phyloP scores from a whole-genome alignment of 2,329 filamentous ascomycete species.

The Trichoderma asperellum region DNA sequence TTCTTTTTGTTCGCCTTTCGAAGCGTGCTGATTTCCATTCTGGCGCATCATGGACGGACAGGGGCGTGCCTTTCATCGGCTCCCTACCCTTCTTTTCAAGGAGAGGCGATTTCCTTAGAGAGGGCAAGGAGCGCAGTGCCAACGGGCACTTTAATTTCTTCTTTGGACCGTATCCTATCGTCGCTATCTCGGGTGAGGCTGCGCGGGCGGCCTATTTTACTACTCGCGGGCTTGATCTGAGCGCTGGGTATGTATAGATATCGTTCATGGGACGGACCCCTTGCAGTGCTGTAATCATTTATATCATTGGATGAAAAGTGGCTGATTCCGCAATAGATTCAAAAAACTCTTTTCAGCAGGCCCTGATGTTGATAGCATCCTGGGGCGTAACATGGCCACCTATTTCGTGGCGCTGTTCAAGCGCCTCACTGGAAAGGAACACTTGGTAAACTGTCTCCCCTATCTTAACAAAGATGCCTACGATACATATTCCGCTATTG shows the following conservation, averaged over 20 bases:
- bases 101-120: constrained; percentile 49
- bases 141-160: constrained; percentile 55
- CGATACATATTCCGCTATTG: not conserved
- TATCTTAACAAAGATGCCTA: constrained; percentile 49
- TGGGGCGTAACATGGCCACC: constrained; percentile 33
- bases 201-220: constrained; percentile 51
- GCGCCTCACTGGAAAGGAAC: constrained; percentile 45
- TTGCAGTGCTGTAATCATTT: not conserved
- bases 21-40: constrained; percentile 34
- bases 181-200: constrained; percentile 50
- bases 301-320: not conserved
- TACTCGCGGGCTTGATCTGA: constrained; percentile 48
- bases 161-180: constrained; percentile 49
- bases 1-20: constrained; percentile 20
- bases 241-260: constrained; percentile 44
- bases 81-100: constrained; percentile 51
- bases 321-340: constrained; percentile 33
- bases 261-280: not conserved
- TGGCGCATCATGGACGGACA: constrained; percentile 35
- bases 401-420: constrained; percentile 40
- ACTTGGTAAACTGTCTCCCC: constrained; percentile 45
- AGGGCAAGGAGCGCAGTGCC: constrained; percentile 38
- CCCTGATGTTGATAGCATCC: constrained; percentile 34
- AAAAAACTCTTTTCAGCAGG: constrained; percentile 39
- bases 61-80: constrained; percentile 48